Percentiles rank a stretch among this genome's conserved stretches.
phyloP scores from a whole-genome alignment of 108 stramenopile species.

The Nitzschia sp. region DNA sequence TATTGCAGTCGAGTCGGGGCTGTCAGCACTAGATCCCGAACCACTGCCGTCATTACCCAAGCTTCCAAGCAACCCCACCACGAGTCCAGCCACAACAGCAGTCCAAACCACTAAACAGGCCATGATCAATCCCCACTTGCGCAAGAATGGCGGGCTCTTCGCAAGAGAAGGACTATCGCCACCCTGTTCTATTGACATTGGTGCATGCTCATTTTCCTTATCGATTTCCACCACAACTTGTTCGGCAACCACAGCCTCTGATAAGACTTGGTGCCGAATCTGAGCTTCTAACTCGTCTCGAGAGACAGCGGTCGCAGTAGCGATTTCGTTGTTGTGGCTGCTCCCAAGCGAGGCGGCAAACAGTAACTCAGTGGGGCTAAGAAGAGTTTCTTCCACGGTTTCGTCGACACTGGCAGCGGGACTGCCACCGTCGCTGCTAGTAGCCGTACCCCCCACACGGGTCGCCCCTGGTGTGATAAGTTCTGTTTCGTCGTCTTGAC shows the following conservation, averaged over 20 bases:
- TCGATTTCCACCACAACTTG: neutral
- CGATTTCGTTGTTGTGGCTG: neutral
- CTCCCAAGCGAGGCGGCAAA: neutral
- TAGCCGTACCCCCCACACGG: neutral
- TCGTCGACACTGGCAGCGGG: no score
- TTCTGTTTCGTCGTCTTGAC: no score
- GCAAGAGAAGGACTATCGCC: no score
- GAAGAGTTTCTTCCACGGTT: neutral
- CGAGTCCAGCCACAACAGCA: no score
- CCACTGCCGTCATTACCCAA: neutral
- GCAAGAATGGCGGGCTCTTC: no score
- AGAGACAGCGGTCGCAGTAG: conserved; percentile 6
- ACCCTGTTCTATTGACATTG: no score
- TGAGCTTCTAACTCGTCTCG: conserved; percentile 6
- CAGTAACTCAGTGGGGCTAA: neutral
- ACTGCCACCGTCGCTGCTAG: neutral
- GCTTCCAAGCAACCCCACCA: no score
- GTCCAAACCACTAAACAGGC: no score
- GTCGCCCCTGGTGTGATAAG: neutral
- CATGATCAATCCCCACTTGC: no score
- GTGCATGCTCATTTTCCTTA: neutral
- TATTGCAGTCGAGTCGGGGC: neutral
- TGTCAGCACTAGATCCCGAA: neutral
- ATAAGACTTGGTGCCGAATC: conserved; percentile 4
- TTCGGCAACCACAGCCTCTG: conserved; percentile 4